These are phyloP conservation scores for Linum lewisii DNA, from an alignment of 345 rosid genomes.

Conservation along the genomic window DNA sequence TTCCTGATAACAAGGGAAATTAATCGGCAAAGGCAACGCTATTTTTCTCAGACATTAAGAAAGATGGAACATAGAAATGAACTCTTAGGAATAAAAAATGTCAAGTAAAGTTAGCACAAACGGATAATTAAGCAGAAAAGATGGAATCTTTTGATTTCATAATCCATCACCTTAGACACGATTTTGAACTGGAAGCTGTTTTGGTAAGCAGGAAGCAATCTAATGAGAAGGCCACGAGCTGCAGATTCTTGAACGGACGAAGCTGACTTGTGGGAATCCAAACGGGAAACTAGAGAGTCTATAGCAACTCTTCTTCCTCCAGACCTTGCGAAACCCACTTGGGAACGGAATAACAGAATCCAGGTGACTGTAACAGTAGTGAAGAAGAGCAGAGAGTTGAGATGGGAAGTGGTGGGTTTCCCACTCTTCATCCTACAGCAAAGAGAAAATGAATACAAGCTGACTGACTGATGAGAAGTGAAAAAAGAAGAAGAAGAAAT, in stretches of 20 bases:
- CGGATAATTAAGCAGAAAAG: not conserved
- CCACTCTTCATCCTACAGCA: not conserved
- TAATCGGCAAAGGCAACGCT: conserved; percentile 1
- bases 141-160: not conserved
- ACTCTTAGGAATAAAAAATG: not conserved
- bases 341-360: not conserved
- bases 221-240: conserved; percentile 48
- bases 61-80: not conserved
- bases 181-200: conserved; percentile 59
- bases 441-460: not conserved
- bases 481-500: not conserved
- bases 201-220: conserved; percentile 63
- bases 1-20: conserved; percentile 44
- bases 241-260: conserved; percentile 63
- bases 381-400: conserved; percentile 6
- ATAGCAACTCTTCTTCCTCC: conserved; percentile 20
- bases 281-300: conserved; percentile 31
- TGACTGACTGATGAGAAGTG: not conserved
- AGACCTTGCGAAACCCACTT: conserved; percentile 16
- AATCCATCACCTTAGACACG: conserved; percentile 47
- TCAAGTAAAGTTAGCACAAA: not conserved
- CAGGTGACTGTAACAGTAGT: conserved; percentile 12
- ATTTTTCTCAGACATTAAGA: not conserved
- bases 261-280: conserved; percentile 50
- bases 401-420: conserved; percentile 2